Evolutionary conservation across 2,329 filamentous ascomycete species (phyloP).

Genomic region (Neoascochyta sp.): DNA sequence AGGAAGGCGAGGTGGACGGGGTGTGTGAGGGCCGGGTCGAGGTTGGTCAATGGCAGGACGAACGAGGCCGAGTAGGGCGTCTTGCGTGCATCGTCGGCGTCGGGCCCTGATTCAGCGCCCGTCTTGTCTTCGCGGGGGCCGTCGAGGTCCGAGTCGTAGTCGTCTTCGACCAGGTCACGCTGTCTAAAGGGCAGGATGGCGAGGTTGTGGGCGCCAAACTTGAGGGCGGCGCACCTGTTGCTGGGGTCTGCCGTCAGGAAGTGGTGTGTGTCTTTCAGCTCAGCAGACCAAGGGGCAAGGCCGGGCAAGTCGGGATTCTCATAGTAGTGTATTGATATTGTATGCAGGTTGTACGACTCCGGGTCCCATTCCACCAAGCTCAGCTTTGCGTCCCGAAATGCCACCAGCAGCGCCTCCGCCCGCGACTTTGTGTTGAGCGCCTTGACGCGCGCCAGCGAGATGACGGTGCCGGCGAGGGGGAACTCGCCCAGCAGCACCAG

Average conservation of each 20-base stretch:
- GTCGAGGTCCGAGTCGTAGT: constrained; percentile 81
- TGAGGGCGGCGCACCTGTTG: constrained; percentile 89
- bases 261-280: constrained; percentile 71
- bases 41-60: constrained; percentile 80
- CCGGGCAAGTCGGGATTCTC: constrained; percentile 86
- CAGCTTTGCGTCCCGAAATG: constrained; percentile 87
- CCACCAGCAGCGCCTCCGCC: constrained; percentile 77
- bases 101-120: constrained; percentile 36
- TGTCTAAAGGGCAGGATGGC: constrained; percentile 93
- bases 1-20: constrained; percentile 90
- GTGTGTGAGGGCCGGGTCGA: constrained; percentile 83
- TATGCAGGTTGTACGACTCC: constrained; percentile 71
- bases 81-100: constrained; percentile 36
- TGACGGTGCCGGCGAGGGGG: constrained; percentile 76
- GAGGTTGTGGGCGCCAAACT: constrained; percentile 83
- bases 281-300: constrained; percentile 71
- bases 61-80: constrained; percentile 88
- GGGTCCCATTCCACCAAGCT: constrained; percentile 93
- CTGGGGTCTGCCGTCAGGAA: constrained; percentile 84
- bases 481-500: constrained; percentile 84
- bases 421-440: constrained; percentile 69
- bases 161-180: constrained; percentile 81
- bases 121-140: constrained; percentile 42
- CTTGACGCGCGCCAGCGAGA: constrained; percentile 75
- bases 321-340: constrained; percentile 95